A percentile compares a stretch with the other conserved stretches of the same genome.
phyloP scores from a whole-genome alignment of 768 basidiomycete species.

The Trametes punicea region DNA sequence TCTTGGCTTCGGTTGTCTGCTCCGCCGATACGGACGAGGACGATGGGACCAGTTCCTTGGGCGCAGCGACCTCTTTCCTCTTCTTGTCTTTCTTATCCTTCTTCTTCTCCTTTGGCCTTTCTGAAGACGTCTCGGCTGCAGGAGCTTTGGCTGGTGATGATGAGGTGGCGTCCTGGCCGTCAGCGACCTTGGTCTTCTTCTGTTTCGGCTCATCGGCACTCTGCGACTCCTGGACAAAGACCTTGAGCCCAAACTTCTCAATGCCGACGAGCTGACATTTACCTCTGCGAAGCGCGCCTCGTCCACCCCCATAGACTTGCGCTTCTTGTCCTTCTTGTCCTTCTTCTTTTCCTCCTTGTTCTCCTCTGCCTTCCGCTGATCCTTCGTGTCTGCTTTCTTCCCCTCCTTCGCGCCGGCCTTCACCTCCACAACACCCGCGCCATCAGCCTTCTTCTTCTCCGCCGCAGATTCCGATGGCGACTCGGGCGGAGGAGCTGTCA shows the following conservation, averaged over 20 bases:
- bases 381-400: neutral
- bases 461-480: conserved; percentile 10
- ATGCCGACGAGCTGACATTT: neutral
- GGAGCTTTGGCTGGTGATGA: conserved; percentile 4
- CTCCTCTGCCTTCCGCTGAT: neutral
- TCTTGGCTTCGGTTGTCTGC: neutral
- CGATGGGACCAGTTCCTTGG: conserved; percentile 10
- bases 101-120: conserved; percentile 14
- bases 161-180: conserved; percentile 1
- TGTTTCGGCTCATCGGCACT: conserved; percentile 20
- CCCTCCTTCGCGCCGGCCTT: neutral
- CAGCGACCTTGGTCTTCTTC: conserved; percentile 24
- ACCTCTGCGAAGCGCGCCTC: conserved; percentile 15
- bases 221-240: conserved; percentile 4
- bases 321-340: conserved; percentile 28
- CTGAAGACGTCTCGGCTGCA: conserved; percentile 4
- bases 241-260: neutral
- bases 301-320: conserved; percentile 21
- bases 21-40: neutral
- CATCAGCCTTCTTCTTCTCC: conserved; percentile 7
- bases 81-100: conserved; percentile 20
- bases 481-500: conserved; percentile 27
- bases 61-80: neutral
- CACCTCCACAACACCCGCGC: neutral
- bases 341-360: conserved; percentile 24